Evolutionary conservation across 345 rosid species (phyloP), one percentile per base, ranked within the genome.

Genomic region (Populus ilicifolia): DNA sequence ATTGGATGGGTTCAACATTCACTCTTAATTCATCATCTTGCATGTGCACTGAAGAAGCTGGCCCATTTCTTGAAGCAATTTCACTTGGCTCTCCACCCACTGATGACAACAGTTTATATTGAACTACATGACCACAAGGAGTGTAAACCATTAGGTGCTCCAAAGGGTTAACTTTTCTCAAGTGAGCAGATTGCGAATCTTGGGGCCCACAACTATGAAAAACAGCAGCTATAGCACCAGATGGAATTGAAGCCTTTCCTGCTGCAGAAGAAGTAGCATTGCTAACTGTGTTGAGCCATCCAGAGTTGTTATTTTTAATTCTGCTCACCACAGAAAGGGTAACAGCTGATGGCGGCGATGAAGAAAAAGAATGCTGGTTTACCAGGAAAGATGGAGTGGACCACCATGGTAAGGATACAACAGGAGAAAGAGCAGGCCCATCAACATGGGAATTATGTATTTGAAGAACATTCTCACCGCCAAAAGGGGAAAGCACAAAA

Each of bases 201-300:
- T 75, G 81, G 33, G 83, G 83, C 36, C 89, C 84, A 17, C 92
- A 89, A 68, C 84, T 84, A 79, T 90, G 97, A 76, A 96, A 96
- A 77, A 90, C 84, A 66, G 93, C 88, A 65, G 98, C 94, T 74
- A 91, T 80, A 68, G 94, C 97, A 81, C 99, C 99, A 27, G 95
- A 94, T 48, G 97, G 98, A 50, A 89, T 83, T 61, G 89, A 81
- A 5, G 84, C 78, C 87, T 86, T 96, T 75, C 94, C 97, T 16
- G 89, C 81, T n/a, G 84, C 89, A 68, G 94, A 88, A 64, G 91
- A 89, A 67, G 97, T 92, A 80, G 93, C 91, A 78, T 78, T 89
- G 83, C 93, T 89, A 80, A 93, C 93, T 8, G 99, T 91, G 84
- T 86, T 91, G 78, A 92, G 96, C 99, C 99, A 93, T 69, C 99